Conservation (phyloP, 495 filamentous ascomycete genomes). For the Talaromyces proteolyticus region DNA sequence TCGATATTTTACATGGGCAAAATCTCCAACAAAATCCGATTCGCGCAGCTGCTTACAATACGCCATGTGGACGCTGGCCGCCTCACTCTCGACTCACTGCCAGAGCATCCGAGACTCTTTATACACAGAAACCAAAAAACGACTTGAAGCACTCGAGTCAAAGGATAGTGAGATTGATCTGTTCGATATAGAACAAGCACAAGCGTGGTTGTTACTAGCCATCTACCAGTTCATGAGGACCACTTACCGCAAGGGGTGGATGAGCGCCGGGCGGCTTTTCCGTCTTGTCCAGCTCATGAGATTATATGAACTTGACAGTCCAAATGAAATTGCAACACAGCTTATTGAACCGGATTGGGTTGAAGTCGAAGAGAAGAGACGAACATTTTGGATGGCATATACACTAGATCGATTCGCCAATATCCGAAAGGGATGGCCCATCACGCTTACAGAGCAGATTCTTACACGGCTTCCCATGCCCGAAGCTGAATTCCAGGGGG, state of each 20-base stretch:
- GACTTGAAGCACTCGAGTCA: constrained; percentile 32
- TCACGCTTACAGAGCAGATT: constrained; percentile 37
- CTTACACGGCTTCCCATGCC: constrained; percentile 37
- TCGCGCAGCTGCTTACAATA: constrained; percentile 40
- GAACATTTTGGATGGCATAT: constrained; percentile 46
- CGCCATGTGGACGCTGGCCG: constrained; percentile 52
- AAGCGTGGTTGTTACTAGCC: constrained; percentile 45
- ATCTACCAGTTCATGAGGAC: constrained; percentile 41
- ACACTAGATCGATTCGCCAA: constrained; percentile 39
- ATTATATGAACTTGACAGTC: constrained; percentile 41
- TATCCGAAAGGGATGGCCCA: constrained; percentile 28
- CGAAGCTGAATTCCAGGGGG: constrained; percentile 46
- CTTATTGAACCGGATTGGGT: constrained; percentile 7
- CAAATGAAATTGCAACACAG: constrained; percentile 16
- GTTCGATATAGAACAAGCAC: constrained; percentile 24
- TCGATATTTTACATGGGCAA: constrained; percentile 33
- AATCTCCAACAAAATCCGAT: constrained; percentile 13
- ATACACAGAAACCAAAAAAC: constrained; percentile 41
- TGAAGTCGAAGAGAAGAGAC: constrained; percentile 34
- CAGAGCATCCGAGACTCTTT: constrained; percentile 35
- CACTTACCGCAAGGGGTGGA: constrained; percentile 38
- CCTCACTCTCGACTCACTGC: constrained; percentile 47
- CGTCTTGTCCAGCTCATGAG: constrained; percentile 42
- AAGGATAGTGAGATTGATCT: constrained; percentile 7
- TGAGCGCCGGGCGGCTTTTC: constrained; percentile 47